Base-by-base conservation (phyloP, 768 basidiomycete genomes). In the Russula compacta region DNA sequence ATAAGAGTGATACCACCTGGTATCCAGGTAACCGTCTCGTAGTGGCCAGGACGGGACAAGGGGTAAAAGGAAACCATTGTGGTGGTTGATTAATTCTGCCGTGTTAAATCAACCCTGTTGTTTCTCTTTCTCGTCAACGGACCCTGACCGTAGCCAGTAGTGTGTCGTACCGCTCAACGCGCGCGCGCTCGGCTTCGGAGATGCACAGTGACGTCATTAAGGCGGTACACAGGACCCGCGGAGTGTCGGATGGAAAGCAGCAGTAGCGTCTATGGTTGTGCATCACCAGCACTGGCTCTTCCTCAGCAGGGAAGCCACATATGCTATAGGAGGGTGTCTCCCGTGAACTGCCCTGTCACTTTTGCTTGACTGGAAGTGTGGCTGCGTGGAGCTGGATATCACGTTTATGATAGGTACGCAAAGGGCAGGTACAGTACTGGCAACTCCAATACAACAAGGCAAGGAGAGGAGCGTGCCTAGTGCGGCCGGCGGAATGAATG, bases 11-110 rank as follows among this genome's bases (percentile, higher is more conserved):
- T n/a, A 15, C 50, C 35, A 44, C 43, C 19, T 50, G 33, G 60
- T 62, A 57, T 58, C 61, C 44, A 62, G 56, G 61, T 39, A 58
- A 57, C 60, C 56, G 36, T 58, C 49, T 43, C 40, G 49, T 50
- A 42, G 29, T 10, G 21, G 15, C 53, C 53, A 35, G 49, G 24
- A 29, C 24, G 43, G 5, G 21, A 53, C 42, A 44, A 43, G 29
- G 19, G 52, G 10, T 35, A 43, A 43, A 54, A 43, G 53, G 53
- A 19, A 54, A 5, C 29, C 29, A 29, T 17, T 24, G 42, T 21
- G 35, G 35, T 21, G 14, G 24, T 53, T 29, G 24, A 29, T 14
- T 12, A 38, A 11, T 47, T 50, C 43, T 43, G n/a, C n/a, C 48
- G 29, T n/a, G 2, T 15, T 15, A 8, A 7, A 32, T 21, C 33